A percentile compares a stretch with the other conserved stretches of the same genome.
phyloP scores from a whole-genome alignment of 129 eudicot species.

The Rutidosis leptorrhynchoides region DNA sequence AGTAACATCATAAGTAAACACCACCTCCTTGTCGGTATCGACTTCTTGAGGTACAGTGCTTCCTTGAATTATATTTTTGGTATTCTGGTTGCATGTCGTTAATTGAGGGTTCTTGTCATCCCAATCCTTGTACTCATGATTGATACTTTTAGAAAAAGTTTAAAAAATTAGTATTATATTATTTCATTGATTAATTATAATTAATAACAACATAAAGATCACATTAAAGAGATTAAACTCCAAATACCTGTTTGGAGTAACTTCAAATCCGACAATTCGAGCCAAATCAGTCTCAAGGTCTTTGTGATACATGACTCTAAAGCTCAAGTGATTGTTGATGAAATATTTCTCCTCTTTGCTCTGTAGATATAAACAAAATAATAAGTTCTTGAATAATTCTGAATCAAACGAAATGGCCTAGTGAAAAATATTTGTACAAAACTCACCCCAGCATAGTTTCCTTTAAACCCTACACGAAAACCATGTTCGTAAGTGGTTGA shows the following conservation, averaged over 20 bases:
- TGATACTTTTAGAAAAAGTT: conserved; percentile 47
- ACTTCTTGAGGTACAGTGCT: too few species aligned
- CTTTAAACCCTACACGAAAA: too few species aligned
- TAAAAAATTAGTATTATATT: background rate
- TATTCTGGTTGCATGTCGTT: conserved; percentile 79
- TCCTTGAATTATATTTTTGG: too few species aligned
- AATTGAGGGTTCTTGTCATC: conserved; percentile 84
- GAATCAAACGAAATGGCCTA: background rate
- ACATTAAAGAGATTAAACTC: background rate
- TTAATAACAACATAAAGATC: background rate
- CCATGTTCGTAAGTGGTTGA: too few species aligned
- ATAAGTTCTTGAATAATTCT: background rate
- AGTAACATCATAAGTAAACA: conserved; percentile 84
- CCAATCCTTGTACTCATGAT: conserved; percentile 91
- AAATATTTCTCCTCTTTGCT: conserved; percentile 90
- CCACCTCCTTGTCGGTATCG: conserved; percentile 68
- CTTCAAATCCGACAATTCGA: too few species aligned
- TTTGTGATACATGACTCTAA: conserved; percentile 88
- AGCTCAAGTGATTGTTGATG: conserved; percentile 85
- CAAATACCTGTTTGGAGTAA: conserved; percentile 78
- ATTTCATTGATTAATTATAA: background rate
- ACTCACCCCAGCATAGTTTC: conserved; percentile 89
- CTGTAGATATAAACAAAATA: conserved; percentile 36
- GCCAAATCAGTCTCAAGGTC: conserved; percentile 83
- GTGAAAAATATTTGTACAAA: conserved; percentile 4